A percentile compares a stretch with the other conserved stretches of the same genome.
phyloP scores from a whole-genome alignment of 768 basidiomycete species.

The Boletus eberwhitei region DNA sequence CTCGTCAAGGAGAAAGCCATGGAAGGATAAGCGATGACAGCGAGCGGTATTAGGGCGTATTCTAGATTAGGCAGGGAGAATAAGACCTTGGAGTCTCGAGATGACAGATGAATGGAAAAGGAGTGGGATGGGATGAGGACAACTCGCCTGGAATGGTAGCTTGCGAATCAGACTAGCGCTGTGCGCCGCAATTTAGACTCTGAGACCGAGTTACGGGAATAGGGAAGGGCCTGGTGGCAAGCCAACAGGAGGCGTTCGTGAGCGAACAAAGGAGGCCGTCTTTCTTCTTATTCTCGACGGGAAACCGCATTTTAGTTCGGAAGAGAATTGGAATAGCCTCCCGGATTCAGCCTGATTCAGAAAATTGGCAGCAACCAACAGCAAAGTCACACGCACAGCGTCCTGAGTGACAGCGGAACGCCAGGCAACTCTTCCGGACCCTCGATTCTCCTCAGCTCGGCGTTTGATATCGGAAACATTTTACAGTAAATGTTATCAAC shows the following conservation, averaged over 20 bases:
- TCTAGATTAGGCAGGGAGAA: conserved; percentile 5
- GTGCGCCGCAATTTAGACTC: background rate
- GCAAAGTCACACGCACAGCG: background rate
- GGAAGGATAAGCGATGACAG: conserved; percentile 13
- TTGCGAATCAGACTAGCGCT: conserved; percentile 8
- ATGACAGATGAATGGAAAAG: background rate
- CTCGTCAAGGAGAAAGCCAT: conserved; percentile 37
- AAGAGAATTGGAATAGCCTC: conserved; percentile 5
- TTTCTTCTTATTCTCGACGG: conserved; percentile 14
- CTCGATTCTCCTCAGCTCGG: background rate
- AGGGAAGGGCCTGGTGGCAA: background rate
- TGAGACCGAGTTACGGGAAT: background rate
- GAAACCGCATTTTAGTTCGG: conserved; percentile 10
- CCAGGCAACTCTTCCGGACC: background rate
- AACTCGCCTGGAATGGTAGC: conserved; percentile 1
- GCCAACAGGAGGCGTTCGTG: background rate
- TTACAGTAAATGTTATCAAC: no score
- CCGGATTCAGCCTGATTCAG: conserved; percentile 11
- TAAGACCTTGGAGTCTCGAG: background rate
- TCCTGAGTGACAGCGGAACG: background rate
- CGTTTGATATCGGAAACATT: background rate
- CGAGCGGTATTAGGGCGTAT: conserved; percentile 1
- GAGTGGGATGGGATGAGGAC: background rate
- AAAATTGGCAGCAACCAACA: background rate
- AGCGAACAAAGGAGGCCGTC: background rate